phyloP scores from a whole-genome alignment of 768 basidiomycete species.

The Collybia sordida region DNA sequence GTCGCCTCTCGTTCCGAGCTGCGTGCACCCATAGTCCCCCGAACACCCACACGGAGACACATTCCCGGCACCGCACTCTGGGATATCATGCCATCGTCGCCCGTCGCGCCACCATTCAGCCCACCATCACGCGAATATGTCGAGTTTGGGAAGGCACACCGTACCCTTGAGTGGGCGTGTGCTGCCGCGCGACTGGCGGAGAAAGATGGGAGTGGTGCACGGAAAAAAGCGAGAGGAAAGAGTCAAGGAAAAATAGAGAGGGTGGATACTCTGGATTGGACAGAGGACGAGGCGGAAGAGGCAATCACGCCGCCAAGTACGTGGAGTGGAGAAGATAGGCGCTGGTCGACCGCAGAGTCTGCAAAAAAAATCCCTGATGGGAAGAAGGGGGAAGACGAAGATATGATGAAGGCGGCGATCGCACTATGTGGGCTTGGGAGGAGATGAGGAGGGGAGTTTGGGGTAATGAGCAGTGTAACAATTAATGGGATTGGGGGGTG shows the following conservation, averaged over 20 bases:
- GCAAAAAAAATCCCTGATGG: conserved; percentile 15
- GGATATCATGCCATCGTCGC: conserved; percentile 66
- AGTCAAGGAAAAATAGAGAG: too few relatives aligned
- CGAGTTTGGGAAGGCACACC: conserved; percentile 46
- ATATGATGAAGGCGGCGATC: conserved; percentile 70
- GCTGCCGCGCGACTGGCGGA: conserved; percentile 55
- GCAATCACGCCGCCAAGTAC: conserved; percentile 64
- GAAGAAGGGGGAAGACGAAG: conserved; percentile 47
- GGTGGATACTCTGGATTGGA: conserved; percentile 37
- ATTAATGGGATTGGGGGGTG: conserved; percentile 4
- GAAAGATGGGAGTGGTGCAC: conserved; percentile 29
- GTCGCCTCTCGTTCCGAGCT: conserved; percentile 58
- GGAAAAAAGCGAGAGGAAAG: conserved; percentile 26
- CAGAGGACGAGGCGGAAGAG: conserved; percentile 67
- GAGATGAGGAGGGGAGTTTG: conserved; percentile 5
- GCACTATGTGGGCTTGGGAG: conserved; percentile 58
- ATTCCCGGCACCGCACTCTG: conserved; percentile 40
- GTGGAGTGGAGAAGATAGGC: conserved; percentile 38
- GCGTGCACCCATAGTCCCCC: conserved; percentile 32
- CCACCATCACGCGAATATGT: conserved; percentile 48
- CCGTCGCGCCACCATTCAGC: conserved; percentile 52
- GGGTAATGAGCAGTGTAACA: conserved; percentile 4
- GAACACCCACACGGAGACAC: conserved; percentile 37
- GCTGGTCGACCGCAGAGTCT: conserved; percentile 31
- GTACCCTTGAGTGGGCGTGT: conserved; percentile 76